phyloP scores from a whole-genome alignment of 2,329 filamentous ascomycete genomes.

The Paecilomyces formosus region DNA sequence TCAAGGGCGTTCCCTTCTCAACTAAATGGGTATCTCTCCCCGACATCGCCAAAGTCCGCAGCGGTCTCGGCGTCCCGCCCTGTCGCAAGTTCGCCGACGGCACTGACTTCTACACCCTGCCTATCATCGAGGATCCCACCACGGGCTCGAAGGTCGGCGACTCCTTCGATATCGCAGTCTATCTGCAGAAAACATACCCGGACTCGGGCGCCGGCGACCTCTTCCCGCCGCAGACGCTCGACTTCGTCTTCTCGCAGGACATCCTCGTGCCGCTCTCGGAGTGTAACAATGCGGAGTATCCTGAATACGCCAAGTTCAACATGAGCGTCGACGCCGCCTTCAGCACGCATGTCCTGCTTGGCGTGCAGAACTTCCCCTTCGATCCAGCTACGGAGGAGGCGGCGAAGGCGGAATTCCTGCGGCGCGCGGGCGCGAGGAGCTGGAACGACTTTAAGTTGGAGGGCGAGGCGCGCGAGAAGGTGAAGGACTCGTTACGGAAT shows the following conservation, averaged over 20 bases:
- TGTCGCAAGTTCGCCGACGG: slow-evolving; percentile 51
- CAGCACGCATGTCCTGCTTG: slow-evolving; percentile 37
- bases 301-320: slow-evolving; percentile 47
- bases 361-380: slow-evolving; percentile 39
- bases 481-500: slow-evolving; percentile 33
- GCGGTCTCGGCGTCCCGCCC: slow-evolving; percentile 39
- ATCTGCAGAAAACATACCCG: slow-evolving; percentile 49
- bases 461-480: slow-evolving; percentile 33
- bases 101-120: slow-evolving; percentile 53
- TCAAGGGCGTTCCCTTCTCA: slow-evolving; percentile 41
- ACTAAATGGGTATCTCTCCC: slow-evolving; percentile 48
- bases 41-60: slow-evolving; percentile 45
- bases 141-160: slow-evolving; percentile 46
- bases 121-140: slow-evolving; percentile 45
- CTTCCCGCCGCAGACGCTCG: slow-evolving; percentile 40
- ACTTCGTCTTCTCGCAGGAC: slow-evolving; percentile 21
- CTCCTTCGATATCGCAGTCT: slow-evolving; percentile 58
- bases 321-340: slow-evolving; percentile 49
- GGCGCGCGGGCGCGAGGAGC: slow-evolving; percentile 36
- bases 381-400: slow-evolving; percentile 42
- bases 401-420: slow-evolving; percentile 41
- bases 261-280: slow-evolving; percentile 35
- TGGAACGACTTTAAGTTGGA: slow-evolving; percentile 33
- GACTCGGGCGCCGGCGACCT: slow-evolving; percentile 38
- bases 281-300: slow-evolving; percentile 14